These are phyloP conservation scores for Collybia sp. DNA, from an alignment of 768 basidiomycete genomes.

Conservation along the genomic window DNA sequence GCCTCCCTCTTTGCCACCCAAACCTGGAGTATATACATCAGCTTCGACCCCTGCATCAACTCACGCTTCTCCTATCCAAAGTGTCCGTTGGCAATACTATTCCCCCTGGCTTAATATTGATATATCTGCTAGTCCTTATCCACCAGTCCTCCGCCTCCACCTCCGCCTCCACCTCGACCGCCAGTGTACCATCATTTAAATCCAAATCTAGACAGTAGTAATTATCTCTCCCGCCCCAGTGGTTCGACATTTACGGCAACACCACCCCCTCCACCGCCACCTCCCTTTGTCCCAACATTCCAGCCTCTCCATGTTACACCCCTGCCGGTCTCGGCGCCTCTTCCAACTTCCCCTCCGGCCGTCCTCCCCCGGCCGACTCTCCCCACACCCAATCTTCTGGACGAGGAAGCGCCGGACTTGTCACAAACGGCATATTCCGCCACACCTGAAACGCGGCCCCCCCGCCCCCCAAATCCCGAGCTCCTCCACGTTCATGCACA, in stretches of 20 bases:
- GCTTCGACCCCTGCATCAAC: too few relatives aligned
- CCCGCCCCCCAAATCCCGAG: slow-evolving; percentile 87
- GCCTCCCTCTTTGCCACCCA: too few relatives aligned
- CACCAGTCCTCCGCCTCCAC: background rate
- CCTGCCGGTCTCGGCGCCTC: background rate
- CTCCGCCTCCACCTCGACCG: slow-evolving; percentile 8
- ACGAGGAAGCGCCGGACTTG: slow-evolving; percentile 46
- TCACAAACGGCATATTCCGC: slow-evolving; percentile 14
- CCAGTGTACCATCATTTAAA: too few relatives aligned
- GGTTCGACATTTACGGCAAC: slow-evolving; percentile 6
- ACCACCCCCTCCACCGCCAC: slow-evolving; percentile 26
- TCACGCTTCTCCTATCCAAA: too few relatives aligned
- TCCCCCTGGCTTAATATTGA: too few relatives aligned
- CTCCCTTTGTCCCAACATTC: slow-evolving; percentile 4
- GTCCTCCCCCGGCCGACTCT: slow-evolving; percentile 14
- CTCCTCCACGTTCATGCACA: slow-evolving; percentile 74
- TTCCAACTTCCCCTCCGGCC: slow-evolving; percentile 10
- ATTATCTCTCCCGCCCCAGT: slow-evolving; percentile 5
- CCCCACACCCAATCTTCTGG: slow-evolving; percentile 51
- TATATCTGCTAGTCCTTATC: background rate
- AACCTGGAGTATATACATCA: too few relatives aligned
- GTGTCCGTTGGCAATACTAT: too few relatives aligned
- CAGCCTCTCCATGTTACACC: slow-evolving; percentile 3
- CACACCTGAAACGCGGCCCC: slow-evolving; percentile 43
- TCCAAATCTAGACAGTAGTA: background rate